Evolutionary conservation across 306 rosid genomes (phyloP).

Genomic region (Hippophae gyantsensis): DNA sequence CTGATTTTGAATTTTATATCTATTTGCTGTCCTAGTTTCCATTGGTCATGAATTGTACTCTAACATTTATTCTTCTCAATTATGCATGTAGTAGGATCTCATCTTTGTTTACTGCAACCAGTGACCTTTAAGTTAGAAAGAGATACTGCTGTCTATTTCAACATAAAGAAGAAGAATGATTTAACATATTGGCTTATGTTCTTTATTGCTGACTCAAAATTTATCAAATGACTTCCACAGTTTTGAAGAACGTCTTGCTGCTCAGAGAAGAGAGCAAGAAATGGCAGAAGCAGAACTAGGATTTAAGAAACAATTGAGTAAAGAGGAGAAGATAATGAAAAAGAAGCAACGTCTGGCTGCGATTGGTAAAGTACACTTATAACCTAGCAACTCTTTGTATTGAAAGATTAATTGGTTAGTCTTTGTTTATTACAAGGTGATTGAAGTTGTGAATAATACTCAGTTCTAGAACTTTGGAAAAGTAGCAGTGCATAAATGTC

Average conservation of each 20-base stretch:
- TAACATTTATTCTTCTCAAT: neutral
- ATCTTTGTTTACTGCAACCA: neutral
- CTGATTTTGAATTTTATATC: no score
- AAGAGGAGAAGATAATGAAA: slow-evolving; percentile 75
- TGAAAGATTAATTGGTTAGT: no score
- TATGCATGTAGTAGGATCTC: neutral
- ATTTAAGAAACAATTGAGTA: slow-evolving; percentile 75
- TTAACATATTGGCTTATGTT: no score
- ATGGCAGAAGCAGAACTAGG: slow-evolving; percentile 61
- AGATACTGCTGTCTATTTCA: no score
- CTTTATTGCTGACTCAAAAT: neutral
- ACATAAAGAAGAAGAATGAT: no score
- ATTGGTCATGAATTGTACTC: neutral
- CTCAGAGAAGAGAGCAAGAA: slow-evolving; percentile 89
- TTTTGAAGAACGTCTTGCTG: slow-evolving; percentile 93
- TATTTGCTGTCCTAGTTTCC: neutral
- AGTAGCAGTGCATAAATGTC: no score
- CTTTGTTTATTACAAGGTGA: no score
- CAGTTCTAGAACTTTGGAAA: no score
- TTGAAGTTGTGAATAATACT: no score
- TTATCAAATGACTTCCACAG: slow-evolving; percentile 30
- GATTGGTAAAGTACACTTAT: slow-evolving; percentile 44
- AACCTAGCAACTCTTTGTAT: no score
- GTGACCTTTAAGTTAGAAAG: no score
- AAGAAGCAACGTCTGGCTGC: slow-evolving; percentile 97